Evolutionary conservation across 129 eudicot species (phyloP).

Genomic region (Heracleum sosnowskyi): DNA sequence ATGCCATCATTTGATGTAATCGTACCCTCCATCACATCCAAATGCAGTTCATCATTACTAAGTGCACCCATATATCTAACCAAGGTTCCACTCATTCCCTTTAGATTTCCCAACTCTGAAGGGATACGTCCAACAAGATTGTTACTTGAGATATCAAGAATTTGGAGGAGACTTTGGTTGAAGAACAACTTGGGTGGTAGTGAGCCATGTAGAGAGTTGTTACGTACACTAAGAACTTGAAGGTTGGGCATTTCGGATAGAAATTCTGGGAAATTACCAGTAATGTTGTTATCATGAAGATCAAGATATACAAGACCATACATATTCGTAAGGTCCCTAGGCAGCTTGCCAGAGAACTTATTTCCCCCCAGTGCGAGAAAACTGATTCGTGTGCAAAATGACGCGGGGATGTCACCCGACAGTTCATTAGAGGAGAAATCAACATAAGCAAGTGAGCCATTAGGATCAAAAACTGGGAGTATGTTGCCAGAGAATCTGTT

Average conservation of each 20-base stretch:
- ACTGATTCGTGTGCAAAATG: constrained; percentile 20
- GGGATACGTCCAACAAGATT: constrained; percentile 37
- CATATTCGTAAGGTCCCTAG: constrained; percentile 33
- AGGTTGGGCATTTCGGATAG: constrained; percentile 23
- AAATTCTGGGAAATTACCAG: constrained; percentile 29
- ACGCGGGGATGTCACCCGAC: constrained; percentile 35
- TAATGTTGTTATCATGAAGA: constrained; percentile 44
- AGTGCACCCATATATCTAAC: too few species aligned
- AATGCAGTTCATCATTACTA: too few species aligned
- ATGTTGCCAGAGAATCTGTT: constrained; percentile 39
- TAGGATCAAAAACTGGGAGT: constrained; percentile 27
- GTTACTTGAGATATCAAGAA: constrained; percentile 52
- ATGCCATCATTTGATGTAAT: too few species aligned
- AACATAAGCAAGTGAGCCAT: constrained; percentile 27
- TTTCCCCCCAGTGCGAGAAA: constrained; percentile 42
- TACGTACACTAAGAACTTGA: constrained; percentile 37
- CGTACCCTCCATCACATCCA: too few species aligned
- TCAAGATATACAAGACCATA: constrained; percentile 40
- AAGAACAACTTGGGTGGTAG: constrained; percentile 24
- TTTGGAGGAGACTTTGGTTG: constrained; percentile 28
- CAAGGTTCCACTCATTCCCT: constrained; percentile 22
- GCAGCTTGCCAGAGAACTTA: constrained; percentile 41
- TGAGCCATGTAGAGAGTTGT: constrained; percentile 39
- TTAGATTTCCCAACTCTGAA: constrained; percentile 23
- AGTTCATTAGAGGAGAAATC: constrained; percentile 45